Base-by-base conservation (phyloP, 2,329 filamentous ascomycete genomes). In the Hypocrella siamensis region DNA sequence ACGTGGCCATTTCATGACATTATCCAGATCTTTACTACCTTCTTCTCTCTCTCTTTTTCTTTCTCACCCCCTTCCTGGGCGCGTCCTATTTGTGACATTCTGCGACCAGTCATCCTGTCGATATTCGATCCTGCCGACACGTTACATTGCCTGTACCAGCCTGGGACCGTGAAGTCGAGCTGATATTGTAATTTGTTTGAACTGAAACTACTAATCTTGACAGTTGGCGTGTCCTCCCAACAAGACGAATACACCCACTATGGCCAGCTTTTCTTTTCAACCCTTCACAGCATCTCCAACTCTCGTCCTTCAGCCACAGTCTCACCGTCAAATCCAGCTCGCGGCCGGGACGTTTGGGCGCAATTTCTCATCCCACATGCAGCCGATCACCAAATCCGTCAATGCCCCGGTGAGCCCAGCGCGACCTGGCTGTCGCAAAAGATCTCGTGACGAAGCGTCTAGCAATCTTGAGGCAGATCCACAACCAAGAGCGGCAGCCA, bases 371-470 rank as follows among this genome's bases (percentile, higher is more conserved):
- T 34, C 41, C 29, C 38, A 42, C 35, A 44, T 42, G 38, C 35
- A 40, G 16, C 48, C 46, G 37, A 42, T 39, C 34, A 30, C 42
- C 28, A 35, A 37, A 31, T 28, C 43, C 19, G 41, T 34, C 31
- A 36, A 30, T 33, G 39, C 42, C 53, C 58, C 35, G 14, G 42
- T 45, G 19, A 31, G 38, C 26, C 34, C 42, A n/a, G 36, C 22
- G 9, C 26, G 30, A 32, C 26, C 40, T 17, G 41, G 46, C 36
- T 76, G 79, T 42, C 75, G 78, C 49, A 86, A 86, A 58, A 75
- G 80, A 43, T 82, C 78, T 39, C 70, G 79, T 48, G 76, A 81
- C 46, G 79, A 86, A 52, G 77, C 79, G 35, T 64, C 66, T 17
- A 58, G 66, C 40, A 80, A 82, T 44, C 70, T 81, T 32, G 69